Evolutionary conservation across 179 eudicot species (phyloP), one percentile per base, ranked within the genome.

Genomic region (Beta macrorhiza): DNA sequence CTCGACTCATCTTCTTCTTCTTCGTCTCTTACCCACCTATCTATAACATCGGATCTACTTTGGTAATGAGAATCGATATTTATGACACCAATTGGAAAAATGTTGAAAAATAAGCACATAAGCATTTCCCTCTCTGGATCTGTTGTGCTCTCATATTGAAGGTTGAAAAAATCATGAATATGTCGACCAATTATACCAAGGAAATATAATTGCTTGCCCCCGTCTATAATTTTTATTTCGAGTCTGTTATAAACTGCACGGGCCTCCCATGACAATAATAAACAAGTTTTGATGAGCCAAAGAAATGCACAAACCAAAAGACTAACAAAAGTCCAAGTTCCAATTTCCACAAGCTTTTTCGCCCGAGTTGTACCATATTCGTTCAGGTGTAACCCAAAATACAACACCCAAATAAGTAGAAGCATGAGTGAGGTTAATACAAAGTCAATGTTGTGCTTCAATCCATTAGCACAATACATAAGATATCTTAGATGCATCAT

Each of bases 391-490:
- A 75, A 42, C 52, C 37, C 37, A 19, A 75, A 32, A 42, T 37
- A 69, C 65, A 55, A 37, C 52, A 51, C 32, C 74, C 63, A 65
- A 1, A n/a, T 52, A 16, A 65, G 74, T 45, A 61, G 69, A 20
- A 61, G 55, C 53, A 58, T 9, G 5, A 78, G 1, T 0, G 75
- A 37, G 75, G 22, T 69, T 5, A 57, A 37, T 62, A 37, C 1
- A n/a, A 68, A 78, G 74, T 37, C 55, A 42, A 78, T 57, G 57
- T 37, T 56, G 19, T 51, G 12, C 16, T 70, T 68, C 32, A 69
- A 6, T 55, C 81, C 81, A 68, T 69, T 57, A 4, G 81, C 81
- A 57, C 52, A 78, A 78, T 78, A 78, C 16, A 78, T 55, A 14
- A 78, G 13, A 55, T 68, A 10, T 69, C 42, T 19, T 14, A 13